These are phyloP conservation scores for Ogataea paraovalis DNA, from an alignment of 805 yeast species.

Conservation along the genomic window DNA sequence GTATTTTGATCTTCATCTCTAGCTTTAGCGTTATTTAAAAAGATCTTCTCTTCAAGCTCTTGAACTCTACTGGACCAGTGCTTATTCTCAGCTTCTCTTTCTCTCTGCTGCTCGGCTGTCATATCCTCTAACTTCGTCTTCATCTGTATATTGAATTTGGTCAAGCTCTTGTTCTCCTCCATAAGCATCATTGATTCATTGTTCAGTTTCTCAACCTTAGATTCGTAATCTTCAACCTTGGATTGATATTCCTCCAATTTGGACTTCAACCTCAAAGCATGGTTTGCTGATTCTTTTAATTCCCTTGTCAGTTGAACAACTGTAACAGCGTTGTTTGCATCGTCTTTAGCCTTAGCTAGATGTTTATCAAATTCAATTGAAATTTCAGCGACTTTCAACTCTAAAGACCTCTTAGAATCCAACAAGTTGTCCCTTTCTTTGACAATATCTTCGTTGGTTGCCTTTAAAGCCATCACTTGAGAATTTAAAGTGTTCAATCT, in stretches of 20 bases:
- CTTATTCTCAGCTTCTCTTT: conserved; percentile 44
- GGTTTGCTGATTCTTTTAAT: conserved; percentile 31
- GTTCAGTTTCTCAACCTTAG: conserved; percentile 36
- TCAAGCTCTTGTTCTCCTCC: conserved; percentile 66
- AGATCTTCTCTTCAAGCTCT: conserved; percentile 48
- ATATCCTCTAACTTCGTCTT: conserved; percentile 40
- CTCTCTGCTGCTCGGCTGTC: conserved; percentile 48
- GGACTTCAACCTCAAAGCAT: conserved; percentile 28
- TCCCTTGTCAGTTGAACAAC: conserved; percentile 32
- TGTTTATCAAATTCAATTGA: conserved; percentile 38
- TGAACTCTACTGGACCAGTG: conserved; percentile 58
- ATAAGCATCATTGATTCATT: conserved; percentile 51
- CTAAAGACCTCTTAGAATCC: conserved; percentile 44
- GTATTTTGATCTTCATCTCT: conserved; percentile 50
- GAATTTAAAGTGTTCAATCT: conserved; percentile 41
- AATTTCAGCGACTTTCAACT: conserved; percentile 39
- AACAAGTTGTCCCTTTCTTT: conserved; percentile 60
- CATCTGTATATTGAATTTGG: conserved; percentile 51
- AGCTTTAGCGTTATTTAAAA: conserved; percentile 42
- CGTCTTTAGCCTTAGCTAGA: conserved; percentile 27
- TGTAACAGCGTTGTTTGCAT: conserved; percentile 28
- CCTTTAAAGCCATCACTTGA: conserved; percentile 55
- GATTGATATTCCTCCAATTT: conserved; percentile 25
- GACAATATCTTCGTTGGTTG: conserved; percentile 56
- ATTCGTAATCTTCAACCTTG: conserved; percentile 23